phyloP scores from a whole-genome alignment of 2,329 filamentous ascomycete genomes.

The Parastagonospora nodorum region DNA sequence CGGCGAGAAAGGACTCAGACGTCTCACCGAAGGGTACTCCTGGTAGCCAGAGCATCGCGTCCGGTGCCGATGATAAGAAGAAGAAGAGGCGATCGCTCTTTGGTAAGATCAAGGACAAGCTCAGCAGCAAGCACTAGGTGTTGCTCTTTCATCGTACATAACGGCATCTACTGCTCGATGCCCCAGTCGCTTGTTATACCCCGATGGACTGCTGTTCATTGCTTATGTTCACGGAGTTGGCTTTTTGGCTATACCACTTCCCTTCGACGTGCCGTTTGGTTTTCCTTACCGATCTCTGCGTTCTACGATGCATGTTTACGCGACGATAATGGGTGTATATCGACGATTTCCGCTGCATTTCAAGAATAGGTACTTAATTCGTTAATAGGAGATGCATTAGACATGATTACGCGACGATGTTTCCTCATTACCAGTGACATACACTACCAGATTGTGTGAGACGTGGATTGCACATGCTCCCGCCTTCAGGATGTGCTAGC shows the following conservation, averaged over 20 bases:
- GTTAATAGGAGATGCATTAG: conserved; percentile 32
- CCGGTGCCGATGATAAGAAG: conserved; percentile 47
- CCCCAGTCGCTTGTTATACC: conserved; percentile 29
- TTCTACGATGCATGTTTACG: conserved; percentile 12
- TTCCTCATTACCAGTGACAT: too few relatives aligned
- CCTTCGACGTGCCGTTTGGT: conserved; percentile 27
- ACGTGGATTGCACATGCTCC: too few relatives aligned
- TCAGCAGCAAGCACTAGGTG: conserved; percentile 39
- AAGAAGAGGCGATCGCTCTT: conserved; percentile 56
- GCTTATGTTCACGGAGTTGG: conserved; percentile 41
- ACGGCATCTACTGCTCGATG: conserved; percentile 11
- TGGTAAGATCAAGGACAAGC: conserved; percentile 56
- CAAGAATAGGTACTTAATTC: conserved; percentile 34
- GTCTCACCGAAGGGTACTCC: conserved; percentile 46
- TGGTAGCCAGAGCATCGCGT: conserved; percentile 43
- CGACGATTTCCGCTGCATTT: conserved; percentile 5
- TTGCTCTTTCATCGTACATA: conserved; percentile 14
- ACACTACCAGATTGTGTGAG: too few relatives aligned
- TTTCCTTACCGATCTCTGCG: conserved; percentile 12
- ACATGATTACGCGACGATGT: background rate
- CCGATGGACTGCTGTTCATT: conserved; percentile 23
- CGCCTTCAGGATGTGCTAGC: too few relatives aligned
- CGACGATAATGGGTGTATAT: conserved; percentile 8
- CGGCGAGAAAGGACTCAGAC: conserved; percentile 27
- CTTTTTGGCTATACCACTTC: conserved; percentile 45